Conservation (phyloP, 164 flowering plant genomes). For the Dillenia suffruticosa region DNA sequence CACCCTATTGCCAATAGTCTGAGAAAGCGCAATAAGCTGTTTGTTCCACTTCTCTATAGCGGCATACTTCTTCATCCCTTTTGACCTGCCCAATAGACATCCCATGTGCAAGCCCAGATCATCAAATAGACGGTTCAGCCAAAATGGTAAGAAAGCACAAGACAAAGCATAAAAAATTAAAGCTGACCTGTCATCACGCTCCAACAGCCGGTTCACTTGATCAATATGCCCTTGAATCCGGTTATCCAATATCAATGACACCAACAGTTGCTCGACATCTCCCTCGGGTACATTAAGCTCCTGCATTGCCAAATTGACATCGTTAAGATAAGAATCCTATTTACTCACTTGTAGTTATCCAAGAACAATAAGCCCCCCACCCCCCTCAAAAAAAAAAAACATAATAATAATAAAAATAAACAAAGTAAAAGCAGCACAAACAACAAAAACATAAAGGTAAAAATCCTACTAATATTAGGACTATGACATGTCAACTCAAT, state of each 20-base stretch:
- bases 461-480: no score
- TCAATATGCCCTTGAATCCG: conserved; percentile 84
- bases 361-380: background rate
- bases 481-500: no score
- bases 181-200: conserved; percentile 72
- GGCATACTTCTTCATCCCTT: conserved; percentile 86
- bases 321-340: background rate
- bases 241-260: conserved; percentile 89
- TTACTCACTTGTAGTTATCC: background rate
- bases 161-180: background rate
- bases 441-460: background rate
- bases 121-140: background rate
- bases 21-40: conserved; percentile 78
- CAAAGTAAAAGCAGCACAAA: background rate
- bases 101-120: background rate
- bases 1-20: conserved; percentile 67
- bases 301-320: conserved; percentile 27
- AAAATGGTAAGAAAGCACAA: background rate
- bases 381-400: background rate
- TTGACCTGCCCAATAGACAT: conserved; percentile 51
- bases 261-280: conserved; percentile 89
- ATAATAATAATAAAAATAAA: background rate
- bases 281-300: conserved; percentile 97
- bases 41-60: conserved; percentile 99
- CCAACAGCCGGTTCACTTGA: conserved; percentile 80